Evolutionary conservation across 2,329 filamentous ascomycete genomes (phyloP), one percentile per base, ranked within the genome.

Genomic region (Juglanconis juglandina): DNA sequence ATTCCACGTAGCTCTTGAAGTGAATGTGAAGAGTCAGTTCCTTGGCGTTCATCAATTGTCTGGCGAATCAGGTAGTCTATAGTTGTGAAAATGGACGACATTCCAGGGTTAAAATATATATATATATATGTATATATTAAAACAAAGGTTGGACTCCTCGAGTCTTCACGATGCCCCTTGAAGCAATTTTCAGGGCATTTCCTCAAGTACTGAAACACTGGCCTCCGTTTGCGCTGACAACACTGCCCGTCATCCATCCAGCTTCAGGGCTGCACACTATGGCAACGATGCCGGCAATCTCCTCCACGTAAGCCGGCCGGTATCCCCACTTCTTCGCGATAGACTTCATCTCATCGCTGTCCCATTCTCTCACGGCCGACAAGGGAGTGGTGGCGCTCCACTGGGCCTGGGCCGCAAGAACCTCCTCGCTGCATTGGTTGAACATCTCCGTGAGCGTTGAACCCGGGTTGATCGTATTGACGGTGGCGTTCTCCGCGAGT

Each of bases 391-490:
- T 63, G 1, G 71, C 69, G 64, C 72, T 69, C 65, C 85, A 77
- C 41, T 67, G 49, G 1, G 66, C 66, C 35, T 72, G 64, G 37
- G 68, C 67, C 60, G 79, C 74, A 66, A 81, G 71, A 47, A 70
- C 75, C 37, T 81, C 76, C 69, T 89, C 85, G 39, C 81, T 72
- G 10, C 78, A 81, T 44, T 79, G 76, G 54, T 83, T 73, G 64
- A 84, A 81, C 70, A 73, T 71, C 63, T 68, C 67, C 13, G 68
- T 72, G 69, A 71, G 69, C 58, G 85, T 83, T 0, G 83, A 82
- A 3, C 83, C 83, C 0, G 83, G 83, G 65, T 87, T 87, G 69
- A 87, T 77, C 2, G 81, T 79, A 69, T 86, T 86, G 61, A 85
- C 84, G 8, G 82, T 86, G 33, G 76, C 79, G 30, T 78, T 72